phyloP scores from a whole-genome alignment of 352 stramenopile species.

The Pythium dissimile region DNA sequence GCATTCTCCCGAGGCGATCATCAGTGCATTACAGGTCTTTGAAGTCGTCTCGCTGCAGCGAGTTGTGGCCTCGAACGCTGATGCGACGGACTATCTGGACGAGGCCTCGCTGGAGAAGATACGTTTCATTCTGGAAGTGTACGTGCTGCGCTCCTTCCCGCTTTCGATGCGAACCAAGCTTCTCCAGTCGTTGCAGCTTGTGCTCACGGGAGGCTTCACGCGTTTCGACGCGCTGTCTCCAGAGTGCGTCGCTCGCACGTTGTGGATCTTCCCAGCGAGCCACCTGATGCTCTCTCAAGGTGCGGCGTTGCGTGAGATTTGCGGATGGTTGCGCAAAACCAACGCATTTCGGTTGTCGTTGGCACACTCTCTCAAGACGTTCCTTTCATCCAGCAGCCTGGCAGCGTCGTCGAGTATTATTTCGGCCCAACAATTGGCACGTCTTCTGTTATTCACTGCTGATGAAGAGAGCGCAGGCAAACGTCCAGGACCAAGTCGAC shows the following conservation, averaged over 20 bases:
- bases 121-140: slow-evolving; percentile 68
- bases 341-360: slow-evolving; percentile 5
- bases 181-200: slow-evolving; percentile 40
- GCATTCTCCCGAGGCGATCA: slow-evolving; percentile 70
- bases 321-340: slow-evolving; percentile 8
- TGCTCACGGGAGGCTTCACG: slow-evolving; percentile 60
- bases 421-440: slow-evolving; percentile 7
- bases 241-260: slow-evolving; percentile 35
- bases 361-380: neutral
- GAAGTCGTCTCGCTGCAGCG: slow-evolving; percentile 24
- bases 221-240: slow-evolving; percentile 28
- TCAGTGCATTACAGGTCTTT: slow-evolving; percentile 66
- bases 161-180: slow-evolving; percentile 54
- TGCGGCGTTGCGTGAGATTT: slow-evolving; percentile 19
- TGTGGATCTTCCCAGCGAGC: slow-evolving; percentile 49
- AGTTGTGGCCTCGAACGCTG: neutral
- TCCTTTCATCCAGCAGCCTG: neutral
- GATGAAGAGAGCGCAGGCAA: neutral
- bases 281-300: slow-evolving; percentile 29
- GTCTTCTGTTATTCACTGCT: slow-evolving; percentile 16
- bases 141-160: slow-evolving; percentile 75
- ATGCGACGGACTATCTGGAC: slow-evolving; percentile 21
- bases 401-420: neutral
- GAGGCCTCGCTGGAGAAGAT: slow-evolving; percentile 39
- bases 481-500: neutral